Evolutionary conservation across 1,284 basidiomycete species (phyloP), one percentile per base, ranked within the genome.

Genomic region (Crepidotus sp.): DNA sequence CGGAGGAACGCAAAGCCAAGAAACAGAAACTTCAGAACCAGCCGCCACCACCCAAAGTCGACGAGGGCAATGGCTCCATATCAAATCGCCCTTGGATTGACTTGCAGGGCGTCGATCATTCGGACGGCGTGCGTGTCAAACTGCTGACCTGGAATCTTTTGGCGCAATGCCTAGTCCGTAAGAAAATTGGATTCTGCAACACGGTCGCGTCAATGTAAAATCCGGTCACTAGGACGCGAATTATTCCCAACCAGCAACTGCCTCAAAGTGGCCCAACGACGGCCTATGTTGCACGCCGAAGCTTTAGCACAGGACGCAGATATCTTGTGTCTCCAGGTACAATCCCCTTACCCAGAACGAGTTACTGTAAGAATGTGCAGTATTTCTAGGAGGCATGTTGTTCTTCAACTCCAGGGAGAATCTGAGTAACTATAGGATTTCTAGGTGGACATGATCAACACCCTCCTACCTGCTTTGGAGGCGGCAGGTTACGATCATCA

Each of bases 161-260:
- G 34, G 85, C 86, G 0, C 86, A 89, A 59, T 76, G 70, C 54
- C 70, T 88, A 52, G 75, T 89, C 57, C 77, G 85, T 87, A 62
- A 65, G 83, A 46, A 43, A 5, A 19, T 11, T 13, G 15, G 21
- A 22, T n/a, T n/a, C n/a, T 14, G 7, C 19, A 19, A 25, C 11
- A 9, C 21, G 29, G 33, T 29, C 15, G 37, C 22, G 11, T 14
- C 4, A 30, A 30, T n/a, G 4, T 9, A 15, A 30, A 32, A 36
- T 6, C 4, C n/a, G 2, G 2, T 22, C 11, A 22, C 9, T 55
- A 92, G 89, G 89, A 27, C 74, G 90, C 34, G 80, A 89, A 41
- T 69, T 94, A 32, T 93, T 94, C 56, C 90, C 90, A 3, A 82
- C 77, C 6, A 84, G 83, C 55, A 78, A 87, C 57, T 91, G 87